A percentile compares a stretch with the other conserved stretches of the same genome.
Evolutionary conservation across 2,329 filamentous ascomycete genomes (phyloP).

Genomic region (Purpureocillium lavendulum): DNA sequence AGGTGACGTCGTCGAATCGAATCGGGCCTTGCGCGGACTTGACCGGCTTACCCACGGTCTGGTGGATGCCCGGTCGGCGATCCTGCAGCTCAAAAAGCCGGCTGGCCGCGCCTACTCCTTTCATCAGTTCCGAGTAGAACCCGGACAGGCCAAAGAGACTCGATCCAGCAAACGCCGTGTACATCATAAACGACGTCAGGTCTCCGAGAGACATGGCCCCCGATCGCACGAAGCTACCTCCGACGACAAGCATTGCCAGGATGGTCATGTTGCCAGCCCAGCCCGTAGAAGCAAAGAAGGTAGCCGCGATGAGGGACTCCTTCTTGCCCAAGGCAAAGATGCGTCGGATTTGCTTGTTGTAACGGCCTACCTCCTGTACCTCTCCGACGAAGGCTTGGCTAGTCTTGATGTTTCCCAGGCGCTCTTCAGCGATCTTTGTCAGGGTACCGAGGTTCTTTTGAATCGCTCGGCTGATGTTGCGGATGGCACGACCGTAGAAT

Average conservation of each 20-base stretch:
- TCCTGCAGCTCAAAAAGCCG: constrained; percentile 94
- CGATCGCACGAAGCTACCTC: constrained; percentile 79
- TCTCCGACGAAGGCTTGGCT: constrained; percentile 95
- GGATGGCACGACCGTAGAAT: constrained; percentile 81
- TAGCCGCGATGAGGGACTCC: constrained; percentile 82
- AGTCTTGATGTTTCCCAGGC: constrained; percentile 93
- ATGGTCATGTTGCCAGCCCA: constrained; percentile 97
- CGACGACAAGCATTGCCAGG: constrained; percentile 79
- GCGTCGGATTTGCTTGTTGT: constrained; percentile 84
- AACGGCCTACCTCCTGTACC: constrained; percentile 79
- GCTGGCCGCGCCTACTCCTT: constrained; percentile 94
- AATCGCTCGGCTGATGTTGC: constrained; percentile 84
- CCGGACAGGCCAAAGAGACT: constrained; percentile 90
- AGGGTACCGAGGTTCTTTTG: constrained; percentile 88
- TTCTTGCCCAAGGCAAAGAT: constrained; percentile 84
- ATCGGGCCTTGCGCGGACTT: constrained; percentile 81
- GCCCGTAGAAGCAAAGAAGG: constrained; percentile 80
- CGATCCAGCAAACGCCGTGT: constrained; percentile 77
- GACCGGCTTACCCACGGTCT: constrained; percentile 74
- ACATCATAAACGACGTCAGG: constrained; percentile 96
- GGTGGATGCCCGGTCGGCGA: constrained; percentile 74
- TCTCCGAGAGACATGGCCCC: constrained; percentile 87
- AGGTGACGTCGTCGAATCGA: constrained; percentile 75
- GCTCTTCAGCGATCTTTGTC: constrained; percentile 96
- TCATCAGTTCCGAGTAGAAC: constrained; percentile 98